Percentiles rank a stretch among this genome's conserved stretches.
Conservation (phyloP, 345 rosid species). For the Pistacia atlantica region DNA sequence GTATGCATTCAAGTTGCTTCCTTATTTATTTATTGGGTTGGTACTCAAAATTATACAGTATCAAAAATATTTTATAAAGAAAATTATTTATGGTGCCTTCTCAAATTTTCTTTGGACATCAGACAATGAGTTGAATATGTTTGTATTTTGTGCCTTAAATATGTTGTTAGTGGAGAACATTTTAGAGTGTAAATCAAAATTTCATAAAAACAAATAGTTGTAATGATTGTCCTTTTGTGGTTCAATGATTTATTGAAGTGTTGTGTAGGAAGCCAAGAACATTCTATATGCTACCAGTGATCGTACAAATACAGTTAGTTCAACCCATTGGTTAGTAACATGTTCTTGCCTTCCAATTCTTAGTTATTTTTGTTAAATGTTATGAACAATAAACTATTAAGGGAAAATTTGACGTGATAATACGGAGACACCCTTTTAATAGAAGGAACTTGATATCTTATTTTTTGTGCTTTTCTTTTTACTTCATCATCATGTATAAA, state of each 20-base stretch:
- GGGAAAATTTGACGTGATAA: too few species aligned
- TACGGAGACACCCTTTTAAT: too few species aligned
- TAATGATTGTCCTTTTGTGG: constrained; percentile 2
- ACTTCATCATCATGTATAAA: background rate
- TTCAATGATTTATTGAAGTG: constrained; percentile 14
- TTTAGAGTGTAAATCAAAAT: background rate
- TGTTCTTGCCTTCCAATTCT: background rate
- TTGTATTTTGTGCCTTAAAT: too few species aligned
- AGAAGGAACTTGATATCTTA: too few species aligned
- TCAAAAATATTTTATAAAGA: background rate
- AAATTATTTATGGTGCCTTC: background rate
- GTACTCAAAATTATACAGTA: too few species aligned
- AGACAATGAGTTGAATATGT: too few species aligned
- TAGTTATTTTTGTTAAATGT: background rate
- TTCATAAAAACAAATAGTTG: background rate
- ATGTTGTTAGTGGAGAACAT: too few species aligned
- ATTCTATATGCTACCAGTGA: constrained; percentile 29
- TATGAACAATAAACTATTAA: too few species aligned
- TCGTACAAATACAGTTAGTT: constrained; percentile 40
- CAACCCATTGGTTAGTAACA: constrained; percentile 21
- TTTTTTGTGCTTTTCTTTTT: too few species aligned
- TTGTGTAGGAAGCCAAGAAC: constrained; percentile 42
- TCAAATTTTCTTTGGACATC: background rate
- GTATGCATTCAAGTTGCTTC: too few species aligned
- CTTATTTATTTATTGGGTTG: too few species aligned